These are phyloP conservation scores for Leccinum disarticulatum DNA, from an alignment of 768 basidiomycete species.

Conservation along the genomic window DNA sequence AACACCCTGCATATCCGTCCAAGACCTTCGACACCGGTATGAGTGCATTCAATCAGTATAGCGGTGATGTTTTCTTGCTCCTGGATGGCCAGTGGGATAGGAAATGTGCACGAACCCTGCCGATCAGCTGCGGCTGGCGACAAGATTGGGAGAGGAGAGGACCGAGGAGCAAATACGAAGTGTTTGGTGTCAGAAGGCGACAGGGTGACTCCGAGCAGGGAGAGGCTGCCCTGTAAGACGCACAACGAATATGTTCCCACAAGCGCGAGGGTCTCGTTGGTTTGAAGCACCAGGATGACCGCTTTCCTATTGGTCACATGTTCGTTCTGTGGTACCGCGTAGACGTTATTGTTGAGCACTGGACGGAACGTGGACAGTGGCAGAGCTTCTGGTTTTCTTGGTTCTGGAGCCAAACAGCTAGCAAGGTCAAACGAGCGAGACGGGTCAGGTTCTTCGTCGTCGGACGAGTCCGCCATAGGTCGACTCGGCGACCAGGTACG, in stretches of 20 bases:
- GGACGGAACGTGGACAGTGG: conserved; percentile 54
- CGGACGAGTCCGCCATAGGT: conserved; percentile 47
- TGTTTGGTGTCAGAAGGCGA: conserved; percentile 41
- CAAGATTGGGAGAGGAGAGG: conserved; percentile 70
- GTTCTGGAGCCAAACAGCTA: not conserved
- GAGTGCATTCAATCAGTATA: conserved; percentile 56
- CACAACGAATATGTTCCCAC: conserved; percentile 63
- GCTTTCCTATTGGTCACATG: conserved; percentile 15
- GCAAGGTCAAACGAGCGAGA: not conserved
- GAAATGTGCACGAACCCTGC: conserved; percentile 14
- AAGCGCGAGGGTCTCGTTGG: conserved; percentile 58
- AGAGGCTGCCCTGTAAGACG: conserved; percentile 61
- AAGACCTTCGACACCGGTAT: conserved; percentile 65
- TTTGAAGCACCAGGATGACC: conserved; percentile 44
- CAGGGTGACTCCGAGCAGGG: conserved; percentile 56
- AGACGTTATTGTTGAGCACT: conserved; percentile 39
- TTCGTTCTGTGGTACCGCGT: conserved; percentile 3
- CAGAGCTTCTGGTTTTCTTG: conserved; percentile 16
- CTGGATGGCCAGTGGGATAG: conserved; percentile 13
- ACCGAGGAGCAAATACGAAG: conserved; percentile 72
- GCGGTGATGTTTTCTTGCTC: conserved; percentile 34
- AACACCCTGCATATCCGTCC: conserved; percentile 62
- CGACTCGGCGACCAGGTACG: conserved; percentile 64
- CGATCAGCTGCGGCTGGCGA: conserved; percentile 23
- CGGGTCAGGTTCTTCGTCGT: conserved; percentile 37